A percentile compares a stretch with the other conserved stretches of the same genome.
phyloP scores from a whole-genome alignment of 257 asterid genomes.

The Plantago elongata region DNA sequence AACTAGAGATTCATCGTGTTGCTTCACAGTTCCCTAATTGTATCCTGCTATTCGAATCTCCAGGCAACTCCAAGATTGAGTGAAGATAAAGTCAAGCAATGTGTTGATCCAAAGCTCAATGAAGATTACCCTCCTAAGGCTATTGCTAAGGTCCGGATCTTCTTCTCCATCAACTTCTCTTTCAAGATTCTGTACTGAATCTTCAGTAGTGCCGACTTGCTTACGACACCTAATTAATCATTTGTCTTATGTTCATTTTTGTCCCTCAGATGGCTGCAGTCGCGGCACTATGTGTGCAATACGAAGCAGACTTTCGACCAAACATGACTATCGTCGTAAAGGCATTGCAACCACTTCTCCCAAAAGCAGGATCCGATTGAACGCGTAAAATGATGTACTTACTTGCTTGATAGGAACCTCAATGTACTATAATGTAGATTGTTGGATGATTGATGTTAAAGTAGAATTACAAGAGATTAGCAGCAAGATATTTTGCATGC shows the following conservation, averaged over 20 bases:
- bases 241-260: not conserved
- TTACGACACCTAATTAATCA: too few relatives aligned
- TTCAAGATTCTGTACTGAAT: not conserved
- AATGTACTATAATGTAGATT: not conserved
- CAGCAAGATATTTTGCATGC: not conserved
- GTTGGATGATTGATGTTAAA: not conserved
- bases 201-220: too few relatives aligned
- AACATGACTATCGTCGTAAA: constrained; percentile 94
- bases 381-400: constrained; percentile 16
- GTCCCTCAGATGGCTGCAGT: constrained; percentile 80
- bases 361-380: constrained; percentile 53
- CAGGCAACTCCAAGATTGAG: constrained; percentile 98
- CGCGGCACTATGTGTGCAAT: constrained; percentile 94
- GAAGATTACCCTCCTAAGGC: constrained; percentile 87
- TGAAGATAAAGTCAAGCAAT: constrained; percentile 95
- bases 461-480: constrained; percentile 1
- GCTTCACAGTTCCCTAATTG: not conserved
- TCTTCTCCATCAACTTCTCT: not conserved
- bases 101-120: constrained; percentile 88
- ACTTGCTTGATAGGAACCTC: constrained; percentile 9
- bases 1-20: not conserved
- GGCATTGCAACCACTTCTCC: constrained; percentile 89
- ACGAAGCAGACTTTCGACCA: constrained; percentile 91
- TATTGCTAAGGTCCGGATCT: constrained; percentile 59
- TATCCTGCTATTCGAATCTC: constrained; percentile 3